phyloP scores from a whole-genome alignment of 305 asterid genomes.

The Petunia hybrid region DNA sequence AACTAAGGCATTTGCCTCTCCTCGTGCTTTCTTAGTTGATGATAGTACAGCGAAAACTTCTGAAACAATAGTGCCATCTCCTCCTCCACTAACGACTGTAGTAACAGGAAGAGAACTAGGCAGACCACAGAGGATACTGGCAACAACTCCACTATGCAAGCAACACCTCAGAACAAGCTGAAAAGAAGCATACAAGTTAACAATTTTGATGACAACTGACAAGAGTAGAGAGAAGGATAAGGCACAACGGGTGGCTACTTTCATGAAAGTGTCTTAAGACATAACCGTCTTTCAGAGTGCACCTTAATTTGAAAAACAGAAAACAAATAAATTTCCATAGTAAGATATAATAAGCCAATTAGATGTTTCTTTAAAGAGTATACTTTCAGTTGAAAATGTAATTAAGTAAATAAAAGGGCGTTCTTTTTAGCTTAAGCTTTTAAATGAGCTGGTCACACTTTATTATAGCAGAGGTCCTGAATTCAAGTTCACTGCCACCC shows the following conservation, averaged over 20 bases:
- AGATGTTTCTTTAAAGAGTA: slow-evolving; percentile 15
- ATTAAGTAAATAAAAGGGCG: no score
- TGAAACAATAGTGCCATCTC: slow-evolving; percentile 91
- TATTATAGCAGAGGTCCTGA: no score
- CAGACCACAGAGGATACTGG: slow-evolving; percentile 84
- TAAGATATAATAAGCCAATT: slow-evolving; percentile 15
- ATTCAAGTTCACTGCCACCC: no score
- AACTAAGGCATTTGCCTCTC: slow-evolving; percentile 75
- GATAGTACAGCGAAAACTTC: slow-evolving; percentile 87
- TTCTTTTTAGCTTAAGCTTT: no score
- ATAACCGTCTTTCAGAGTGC: neutral
- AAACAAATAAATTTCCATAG: neutral
- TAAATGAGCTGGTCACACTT: no score
- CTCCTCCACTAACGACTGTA: slow-evolving; percentile 96
- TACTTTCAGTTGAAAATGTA: no score
- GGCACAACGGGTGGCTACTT: slow-evolving; percentile 7
- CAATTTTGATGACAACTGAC: slow-evolving; percentile 17
- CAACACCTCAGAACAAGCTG: slow-evolving; percentile 91
- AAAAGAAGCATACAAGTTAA: slow-evolving; percentile 36
- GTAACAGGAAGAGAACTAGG: slow-evolving; percentile 89
- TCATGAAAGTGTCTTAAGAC: neutral
- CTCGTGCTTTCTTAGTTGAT: slow-evolving; percentile 67
- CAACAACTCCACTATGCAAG: slow-evolving; percentile 66
- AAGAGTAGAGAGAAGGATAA: slow-evolving; percentile 16
- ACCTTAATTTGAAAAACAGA: slow-evolving; percentile 4